Evolutionary conservation across 1,284 basidiomycete genomes (phyloP).

Genomic region (Ganoderma resinaceum): DNA sequence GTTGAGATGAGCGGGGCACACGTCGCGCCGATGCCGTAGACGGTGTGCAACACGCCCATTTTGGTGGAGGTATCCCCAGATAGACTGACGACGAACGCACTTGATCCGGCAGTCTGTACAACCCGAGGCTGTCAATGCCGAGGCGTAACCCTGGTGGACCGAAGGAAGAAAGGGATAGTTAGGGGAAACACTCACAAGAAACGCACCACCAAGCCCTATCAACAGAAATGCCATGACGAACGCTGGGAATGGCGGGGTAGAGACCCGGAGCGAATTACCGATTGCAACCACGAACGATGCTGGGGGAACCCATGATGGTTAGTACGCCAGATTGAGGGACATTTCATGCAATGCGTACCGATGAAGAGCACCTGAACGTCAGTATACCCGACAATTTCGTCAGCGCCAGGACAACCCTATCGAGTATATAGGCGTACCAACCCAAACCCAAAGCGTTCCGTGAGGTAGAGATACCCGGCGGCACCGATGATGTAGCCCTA

Average conservation of each 20-base stretch:
- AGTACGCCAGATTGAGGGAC: not conserved
- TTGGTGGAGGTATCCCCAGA: conserved; percentile 52
- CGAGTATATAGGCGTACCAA: conserved; percentile 42
- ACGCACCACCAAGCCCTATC: conserved; percentile 67
- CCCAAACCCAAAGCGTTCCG: conserved; percentile 62
- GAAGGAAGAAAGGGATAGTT: not conserved
- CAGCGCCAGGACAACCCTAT: not conserved
- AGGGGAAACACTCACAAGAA: conserved; percentile 46
- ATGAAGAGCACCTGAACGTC: conserved; percentile 35
- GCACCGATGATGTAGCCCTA: conserved; percentile 58
- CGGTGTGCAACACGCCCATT: conserved; percentile 70
- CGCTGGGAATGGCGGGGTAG: conserved; percentile 68
- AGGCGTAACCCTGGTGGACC: not conserved
- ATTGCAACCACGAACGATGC: conserved; percentile 43
- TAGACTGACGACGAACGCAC: conserved; percentile 59
- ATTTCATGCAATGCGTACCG: conserved; percentile 32
- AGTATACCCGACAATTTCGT: no score
- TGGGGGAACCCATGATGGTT: not conserved
- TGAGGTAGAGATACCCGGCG: conserved; percentile 54
- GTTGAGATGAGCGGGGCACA: conserved; percentile 67
- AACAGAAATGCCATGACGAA: conserved; percentile 64
- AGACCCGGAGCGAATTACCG: conserved; percentile 61
- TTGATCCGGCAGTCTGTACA: conserved; percentile 57
- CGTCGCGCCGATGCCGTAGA: conserved; percentile 58
- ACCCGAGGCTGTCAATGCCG: not conserved